These are phyloP conservation scores for Quercus lobata DNA, from an alignment of 331 rosid genomes.

Conservation along the genomic window DNA sequence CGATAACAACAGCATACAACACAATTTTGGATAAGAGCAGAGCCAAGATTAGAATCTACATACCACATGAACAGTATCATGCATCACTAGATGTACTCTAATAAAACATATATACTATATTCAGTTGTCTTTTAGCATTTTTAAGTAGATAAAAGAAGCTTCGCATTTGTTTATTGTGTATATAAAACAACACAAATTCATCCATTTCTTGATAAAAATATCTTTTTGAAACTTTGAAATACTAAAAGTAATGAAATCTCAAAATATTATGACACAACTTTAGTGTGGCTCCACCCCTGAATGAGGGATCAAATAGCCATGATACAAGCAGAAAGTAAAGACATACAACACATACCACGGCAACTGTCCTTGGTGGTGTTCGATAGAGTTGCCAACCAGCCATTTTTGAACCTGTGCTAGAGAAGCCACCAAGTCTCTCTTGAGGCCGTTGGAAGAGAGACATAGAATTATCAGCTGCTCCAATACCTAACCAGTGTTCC, in stretches of 20 bases:
- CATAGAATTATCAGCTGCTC: slow-evolving; percentile 96
- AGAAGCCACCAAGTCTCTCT: slow-evolving; percentile 88
- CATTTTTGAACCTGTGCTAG: slow-evolving; percentile 76
- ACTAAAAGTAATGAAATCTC: background rate
- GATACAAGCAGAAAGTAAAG: background rate
- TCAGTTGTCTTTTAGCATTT: too few relatives aligned
- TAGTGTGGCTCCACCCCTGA: background rate
- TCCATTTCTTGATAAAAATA: background rate
- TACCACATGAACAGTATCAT: too few relatives aligned
- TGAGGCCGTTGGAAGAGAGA: slow-evolving; percentile 98
- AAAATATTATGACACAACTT: background rate
- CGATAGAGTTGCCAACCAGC: slow-evolving; percentile 98
- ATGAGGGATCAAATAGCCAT: background rate
- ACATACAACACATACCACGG: slow-evolving; percentile 61
- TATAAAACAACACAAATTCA: background rate
- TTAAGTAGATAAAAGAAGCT: background rate
- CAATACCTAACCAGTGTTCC: slow-evolving; percentile 98
- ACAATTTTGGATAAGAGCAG: too few relatives aligned
- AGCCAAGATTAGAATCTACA: too few relatives aligned
- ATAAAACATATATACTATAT: too few relatives aligned
- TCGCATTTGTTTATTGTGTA: background rate
- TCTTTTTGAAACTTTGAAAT: background rate
- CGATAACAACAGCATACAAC: too few relatives aligned
- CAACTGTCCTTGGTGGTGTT: slow-evolving; percentile 85
- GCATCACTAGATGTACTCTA: too few relatives aligned